Evolutionary conservation across 441 rosid genomes (phyloP), one percentile per base, ranked within the genome.

Genomic region (Biscutella laevigata): DNA sequence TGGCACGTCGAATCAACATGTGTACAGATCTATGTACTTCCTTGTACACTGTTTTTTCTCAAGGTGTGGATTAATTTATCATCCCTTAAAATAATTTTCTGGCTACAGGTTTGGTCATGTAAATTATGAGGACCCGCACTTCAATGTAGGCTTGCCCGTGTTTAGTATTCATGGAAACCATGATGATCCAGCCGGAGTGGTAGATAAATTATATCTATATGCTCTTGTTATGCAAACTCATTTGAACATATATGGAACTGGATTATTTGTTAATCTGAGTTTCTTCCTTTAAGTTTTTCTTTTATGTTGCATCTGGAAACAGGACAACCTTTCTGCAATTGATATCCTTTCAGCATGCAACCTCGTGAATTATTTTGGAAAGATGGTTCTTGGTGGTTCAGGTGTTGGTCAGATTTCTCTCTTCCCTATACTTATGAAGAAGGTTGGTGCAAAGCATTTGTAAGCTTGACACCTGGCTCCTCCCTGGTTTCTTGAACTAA

Each of bases 181-280:
- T 74, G 98, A 91, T 73, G 98, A 91, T 71, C 98, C 98, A 61
- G 98, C 98, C 60, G 98, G 98, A 67, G 98, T 91, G 88, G 98
- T 91, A 81, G 68, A 71, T 26, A 52, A 59, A 36, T 69, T 66
- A n/a, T n/a, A 43, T 54, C 37, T 28, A n/a, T 37, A 27, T 62
- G 28, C 42, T 58, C 34, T 54, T 19, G 20, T 43, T 53, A 47
- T 57, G 17, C 39, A 14, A 51, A 44, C 44, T 40, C 40, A 25
- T 68, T 56, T 55, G 25, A 17, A 50, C 32, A 34, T 13, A 6
- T 56, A 4, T 28, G 37, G 19, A 24, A 24, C 25, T 22, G 17
- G 26, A 25, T 61, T 33, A 37, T 40, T 26, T 4, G 6, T 26
- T 17, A 24, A 13, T 34, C 19, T 1, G 5, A 27, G 28, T 41